A percentile compares a stretch with the other conserved stretches of the same genome.
phyloP scores from a whole-genome alignment of 1,139 yeast genomes.

The Kodamaea plutei region DNA sequence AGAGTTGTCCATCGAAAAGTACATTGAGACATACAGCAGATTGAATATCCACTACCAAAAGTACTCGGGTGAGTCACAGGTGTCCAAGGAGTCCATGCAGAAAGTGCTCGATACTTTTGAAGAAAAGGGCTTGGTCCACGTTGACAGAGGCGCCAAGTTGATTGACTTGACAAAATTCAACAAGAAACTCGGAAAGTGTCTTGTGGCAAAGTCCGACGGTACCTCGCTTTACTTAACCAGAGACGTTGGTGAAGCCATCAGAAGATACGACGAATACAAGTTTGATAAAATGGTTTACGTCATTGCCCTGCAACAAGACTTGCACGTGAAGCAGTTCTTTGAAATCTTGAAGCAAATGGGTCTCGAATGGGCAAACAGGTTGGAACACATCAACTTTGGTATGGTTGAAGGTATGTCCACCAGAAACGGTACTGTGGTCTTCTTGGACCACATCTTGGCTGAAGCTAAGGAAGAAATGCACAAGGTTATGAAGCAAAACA shows the following conservation, averaged over 20 bases:
- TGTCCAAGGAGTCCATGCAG: slow-evolving; percentile 68
- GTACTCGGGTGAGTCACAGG: slow-evolving; percentile 96
- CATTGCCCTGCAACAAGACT: slow-evolving; percentile 93
- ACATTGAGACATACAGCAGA: slow-evolving; percentile 85
- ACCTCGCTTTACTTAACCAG: slow-evolving; percentile 92
- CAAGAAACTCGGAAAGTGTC: slow-evolving; percentile 91
- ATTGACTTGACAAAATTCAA: slow-evolving; percentile 83
- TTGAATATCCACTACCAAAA: slow-evolving; percentile 82
- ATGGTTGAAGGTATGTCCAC: slow-evolving; percentile 99
- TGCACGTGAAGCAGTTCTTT: slow-evolving; percentile 90
- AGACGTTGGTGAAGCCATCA: slow-evolving; percentile 96
- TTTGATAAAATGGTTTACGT: slow-evolving; percentile 97
- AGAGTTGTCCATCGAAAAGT: slow-evolving; percentile 80
- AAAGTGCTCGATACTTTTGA: slow-evolving; percentile 59
- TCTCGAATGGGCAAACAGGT: slow-evolving; percentile 75
- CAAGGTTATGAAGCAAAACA: slow-evolving; percentile 93
- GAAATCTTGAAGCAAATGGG: slow-evolving; percentile 93
- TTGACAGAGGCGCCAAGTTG: slow-evolving; percentile 87
- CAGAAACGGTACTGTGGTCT: slow-evolving; percentile 96
- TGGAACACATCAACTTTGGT: slow-evolving; percentile 89
- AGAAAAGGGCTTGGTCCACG: slow-evolving; percentile 70
- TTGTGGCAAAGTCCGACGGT: slow-evolving; percentile 94
- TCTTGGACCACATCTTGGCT: slow-evolving; percentile 88
- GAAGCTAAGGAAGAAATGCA: slow-evolving; percentile 96
- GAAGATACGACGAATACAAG: slow-evolving; percentile 76